phyloP scores from a whole-genome alignment of 352 stramenopile genomes.

The Phytophthora podocarpi region DNA sequence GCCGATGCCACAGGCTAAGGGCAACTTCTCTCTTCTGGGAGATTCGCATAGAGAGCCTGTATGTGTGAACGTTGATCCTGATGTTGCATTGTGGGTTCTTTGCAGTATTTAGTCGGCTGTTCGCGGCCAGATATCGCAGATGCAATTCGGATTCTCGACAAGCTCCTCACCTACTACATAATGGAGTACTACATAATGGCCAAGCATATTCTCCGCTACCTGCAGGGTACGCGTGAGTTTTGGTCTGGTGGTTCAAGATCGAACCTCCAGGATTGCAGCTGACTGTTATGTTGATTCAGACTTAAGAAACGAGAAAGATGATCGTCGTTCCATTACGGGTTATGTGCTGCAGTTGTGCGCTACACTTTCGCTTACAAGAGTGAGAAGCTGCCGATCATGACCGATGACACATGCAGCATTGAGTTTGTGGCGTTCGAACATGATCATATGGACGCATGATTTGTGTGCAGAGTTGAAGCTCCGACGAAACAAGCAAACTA shows the following conservation, averaged over 20 bases:
- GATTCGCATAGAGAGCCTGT: no score
- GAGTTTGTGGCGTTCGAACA: constrained; percentile 7
- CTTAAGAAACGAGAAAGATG: constrained; percentile 3
- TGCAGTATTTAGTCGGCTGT: constrained; percentile 3
- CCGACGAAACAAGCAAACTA: background rate
- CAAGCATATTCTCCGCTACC: constrained; percentile 2
- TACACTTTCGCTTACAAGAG: constrained; percentile 5
- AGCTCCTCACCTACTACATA: background rate
- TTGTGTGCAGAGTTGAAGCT: constrained; percentile 10
- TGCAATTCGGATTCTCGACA: background rate
- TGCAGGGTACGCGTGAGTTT: background rate
- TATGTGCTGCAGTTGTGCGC: constrained; percentile 6
- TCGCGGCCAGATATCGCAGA: background rate
- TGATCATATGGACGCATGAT: constrained; percentile 2
- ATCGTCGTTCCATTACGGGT: background rate
- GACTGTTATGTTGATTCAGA: background rate
- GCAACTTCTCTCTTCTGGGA: no score
- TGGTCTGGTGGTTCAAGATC: background rate
- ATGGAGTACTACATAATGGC: background rate
- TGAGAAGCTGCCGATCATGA: background rate
- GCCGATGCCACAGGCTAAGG: no score
- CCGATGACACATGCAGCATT: constrained; percentile 3
- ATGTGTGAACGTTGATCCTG: no score
- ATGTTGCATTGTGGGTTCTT: background rate
- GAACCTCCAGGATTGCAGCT: background rate